Base-by-base conservation (phyloP, 2,329 filamentous ascomycete genomes). In the Chaetomiaceae sp. region DNA sequence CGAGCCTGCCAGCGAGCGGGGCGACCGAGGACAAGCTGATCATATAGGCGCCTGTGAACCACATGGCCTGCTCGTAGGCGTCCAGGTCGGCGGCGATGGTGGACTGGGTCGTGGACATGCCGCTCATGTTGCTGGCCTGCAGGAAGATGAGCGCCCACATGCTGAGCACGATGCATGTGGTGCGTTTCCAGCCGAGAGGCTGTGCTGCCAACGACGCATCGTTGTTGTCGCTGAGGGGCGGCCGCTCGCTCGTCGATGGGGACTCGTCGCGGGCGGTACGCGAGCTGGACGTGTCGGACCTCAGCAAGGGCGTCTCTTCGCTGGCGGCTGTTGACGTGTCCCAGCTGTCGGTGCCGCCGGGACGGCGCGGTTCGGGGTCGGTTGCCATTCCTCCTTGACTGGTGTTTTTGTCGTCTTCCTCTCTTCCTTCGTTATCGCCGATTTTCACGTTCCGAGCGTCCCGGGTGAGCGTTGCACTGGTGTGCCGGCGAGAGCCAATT, bases 41-140 rank as follows among this genome's bases (percentile, higher is more conserved):
- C 38, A 93, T 72, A 61, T 88, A 94, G 2, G 83, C 74, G 26
- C 84, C 87, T 7, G 84, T 88, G 61, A 93, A 88, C 87, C 87
- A 94, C 63, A 80, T 85, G 29, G 81, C 81, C 45, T 80, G 70
- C 46, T 82, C 79, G 58, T 88, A 89, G 1, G 85, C 79, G 64
- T 86, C 73, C 2, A 94, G 71, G 54, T 91, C 86, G 7, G 75
- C 76, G 2, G 87, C 86, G 54, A 94, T 87, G 40, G 73, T 73
- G 7, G 83, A 86, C 65, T 93, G 88, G 2, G 84, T 86, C 46
- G 88, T 90, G 6, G 86, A 86, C 60, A 94, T 82, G 56, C 88
- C 81, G 11, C 83, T 87, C 66, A 90, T 87, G 59, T 93, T 93
- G 51, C 77, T 69, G 6, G 75, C 76, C 70, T 80, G 77, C 14